A percentile compares a stretch with the other conserved stretches of the same genome.
These are phyloP conservation scores for Aspergillus nidulans DNA, from an alignment of 495 filamentous ascomycete genomes.

Conservation along the genomic window DNA sequence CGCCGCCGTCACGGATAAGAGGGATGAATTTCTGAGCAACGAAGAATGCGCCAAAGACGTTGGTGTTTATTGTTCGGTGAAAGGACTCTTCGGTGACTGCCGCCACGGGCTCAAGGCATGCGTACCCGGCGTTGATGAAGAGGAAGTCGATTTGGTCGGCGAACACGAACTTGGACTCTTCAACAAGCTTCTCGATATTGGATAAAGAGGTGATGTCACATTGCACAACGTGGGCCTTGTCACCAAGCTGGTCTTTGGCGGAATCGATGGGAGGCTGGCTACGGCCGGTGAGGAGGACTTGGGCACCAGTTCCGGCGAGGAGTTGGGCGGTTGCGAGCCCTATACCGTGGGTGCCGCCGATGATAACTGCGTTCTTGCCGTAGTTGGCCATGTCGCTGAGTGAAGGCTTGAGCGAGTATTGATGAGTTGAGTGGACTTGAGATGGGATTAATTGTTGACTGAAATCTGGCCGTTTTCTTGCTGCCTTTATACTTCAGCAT, in stretches of 20 bases:
- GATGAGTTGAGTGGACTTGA: neutral
- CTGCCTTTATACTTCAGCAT: neutral
- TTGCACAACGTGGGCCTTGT: slow-evolving; percentile 1
- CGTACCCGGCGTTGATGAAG: slow-evolving; percentile 12
- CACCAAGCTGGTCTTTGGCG: slow-evolving; percentile 3
- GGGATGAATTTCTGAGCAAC: slow-evolving; percentile 4
- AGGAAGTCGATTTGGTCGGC: slow-evolving; percentile 4
- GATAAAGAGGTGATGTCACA: slow-evolving; percentile 7
- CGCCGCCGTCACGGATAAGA: slow-evolving; percentile 5
- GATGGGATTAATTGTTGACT: neutral
- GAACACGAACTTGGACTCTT: neutral
- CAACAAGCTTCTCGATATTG: neutral
- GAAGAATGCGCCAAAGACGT: slow-evolving; percentile 15
- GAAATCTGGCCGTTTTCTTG: neutral
- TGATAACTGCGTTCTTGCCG: slow-evolving; percentile 7
- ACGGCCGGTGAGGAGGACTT: slow-evolving; percentile 13
- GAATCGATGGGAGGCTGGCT: slow-evolving; percentile 3
- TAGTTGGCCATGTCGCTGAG: neutral
- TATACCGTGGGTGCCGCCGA: slow-evolving; percentile 16
- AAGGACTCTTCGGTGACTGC: slow-evolving; percentile 6
- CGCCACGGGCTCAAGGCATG: slow-evolving; percentile 6
- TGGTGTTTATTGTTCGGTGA: slow-evolving; percentile 8
- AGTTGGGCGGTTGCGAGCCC: slow-evolving; percentile 13
- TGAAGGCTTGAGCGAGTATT: neutral
- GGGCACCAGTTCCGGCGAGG: slow-evolving; percentile 1